phyloP scores from a whole-genome alignment of 345 rosid genomes.

The Turnera subulata region DNA sequence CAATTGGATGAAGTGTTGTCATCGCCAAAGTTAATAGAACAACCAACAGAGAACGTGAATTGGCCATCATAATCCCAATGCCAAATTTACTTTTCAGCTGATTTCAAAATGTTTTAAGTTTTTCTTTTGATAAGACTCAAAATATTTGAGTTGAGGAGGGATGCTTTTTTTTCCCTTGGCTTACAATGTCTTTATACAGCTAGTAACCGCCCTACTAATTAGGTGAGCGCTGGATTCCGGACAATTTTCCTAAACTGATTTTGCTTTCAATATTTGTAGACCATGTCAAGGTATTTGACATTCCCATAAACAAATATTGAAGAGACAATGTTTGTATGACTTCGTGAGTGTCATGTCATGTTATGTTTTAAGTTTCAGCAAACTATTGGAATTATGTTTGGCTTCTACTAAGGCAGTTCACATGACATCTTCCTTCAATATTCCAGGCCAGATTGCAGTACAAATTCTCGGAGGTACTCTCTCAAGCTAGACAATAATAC shows the following conservation, averaged over 20 bases:
- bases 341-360: too few relatives aligned
- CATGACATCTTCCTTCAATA: too few relatives aligned
- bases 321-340: not conserved
- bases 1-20: constrained; percentile 26
- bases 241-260: too few relatives aligned
- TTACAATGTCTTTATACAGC: not conserved
- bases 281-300: constrained; percentile 13
- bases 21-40: constrained; percentile 28
- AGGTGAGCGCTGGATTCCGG: not conserved
- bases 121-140: too few relatives aligned
- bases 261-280: constrained; percentile 1
- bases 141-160: constrained; percentile 15
- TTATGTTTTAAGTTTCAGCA: too few relatives aligned
- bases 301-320: not conserved
- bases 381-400: too few relatives aligned
- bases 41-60: constrained; percentile 18
- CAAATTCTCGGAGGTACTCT: too few relatives aligned
- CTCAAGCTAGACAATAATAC: too few relatives aligned
- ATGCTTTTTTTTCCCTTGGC: constrained; percentile 14
- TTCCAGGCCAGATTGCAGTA: too few relatives aligned
- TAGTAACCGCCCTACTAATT: not conserved
- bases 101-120: not conserved
- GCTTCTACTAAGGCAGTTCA: too few relatives aligned
- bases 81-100: too few relatives aligned
- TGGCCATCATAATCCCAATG: constrained; percentile 37